Evolutionary conservation across 768 basidiomycete species (phyloP).

Genomic region (Dacryopinax spathularia): DNA sequence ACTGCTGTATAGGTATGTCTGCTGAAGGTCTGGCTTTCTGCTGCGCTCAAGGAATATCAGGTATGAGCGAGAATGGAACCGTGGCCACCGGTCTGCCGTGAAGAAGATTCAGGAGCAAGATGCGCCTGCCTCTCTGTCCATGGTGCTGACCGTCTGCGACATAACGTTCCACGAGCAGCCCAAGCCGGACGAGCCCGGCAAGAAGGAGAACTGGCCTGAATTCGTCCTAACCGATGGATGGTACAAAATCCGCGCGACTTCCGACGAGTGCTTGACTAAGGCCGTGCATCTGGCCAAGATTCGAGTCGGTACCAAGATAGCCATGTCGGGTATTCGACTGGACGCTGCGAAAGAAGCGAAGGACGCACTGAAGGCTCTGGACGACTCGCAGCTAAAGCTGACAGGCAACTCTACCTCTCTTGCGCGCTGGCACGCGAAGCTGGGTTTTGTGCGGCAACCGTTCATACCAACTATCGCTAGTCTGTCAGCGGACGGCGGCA

Average conservation of each 20-base stretch:
- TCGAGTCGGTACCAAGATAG: constrained; percentile 68
- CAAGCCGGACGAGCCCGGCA: constrained; percentile 27
- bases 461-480: constrained; percentile 66
- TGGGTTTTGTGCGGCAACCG: constrained; percentile 58
- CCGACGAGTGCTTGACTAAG: constrained; percentile 58
- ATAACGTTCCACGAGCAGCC: constrained; percentile 41
- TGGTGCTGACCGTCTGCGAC: constrained; percentile 72
- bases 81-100: constrained; percentile 64
- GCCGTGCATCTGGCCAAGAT: constrained; percentile 56
- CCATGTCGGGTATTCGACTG: constrained; percentile 59
- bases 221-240: constrained; percentile 96
- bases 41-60: constrained; percentile 27
- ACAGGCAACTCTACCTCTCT: constrained; percentile 77
- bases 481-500: constrained; percentile 68
- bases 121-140: constrained; percentile 57
- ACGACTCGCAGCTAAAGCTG: constrained; percentile 48
- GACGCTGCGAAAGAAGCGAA: constrained; percentile 58
- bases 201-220: constrained; percentile 35
- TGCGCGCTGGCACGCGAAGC: constrained; percentile 73
- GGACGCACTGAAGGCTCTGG: constrained; percentile 71
- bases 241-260: constrained; percentile 69
- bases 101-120: constrained; percentile 74
- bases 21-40: neutral
- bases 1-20: constrained; percentile 62
- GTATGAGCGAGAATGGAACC: constrained; percentile 76